Percentiles rank a stretch among this genome's conserved stretches.
Conservation (phyloP, 2,329 filamentous ascomycete genomes). For the Zasmidium angulare region DNA sequence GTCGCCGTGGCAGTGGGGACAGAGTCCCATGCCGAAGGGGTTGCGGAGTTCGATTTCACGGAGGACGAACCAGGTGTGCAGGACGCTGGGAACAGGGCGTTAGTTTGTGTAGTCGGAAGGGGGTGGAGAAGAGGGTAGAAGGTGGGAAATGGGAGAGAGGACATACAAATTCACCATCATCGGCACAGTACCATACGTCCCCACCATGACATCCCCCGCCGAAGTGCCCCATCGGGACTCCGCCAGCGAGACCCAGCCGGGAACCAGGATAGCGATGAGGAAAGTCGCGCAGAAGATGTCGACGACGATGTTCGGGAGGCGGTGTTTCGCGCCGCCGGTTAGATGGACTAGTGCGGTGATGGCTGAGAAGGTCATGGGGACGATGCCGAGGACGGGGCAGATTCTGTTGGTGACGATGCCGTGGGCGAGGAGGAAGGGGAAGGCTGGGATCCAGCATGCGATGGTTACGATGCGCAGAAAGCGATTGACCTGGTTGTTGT, state of each 20-base stretch:
- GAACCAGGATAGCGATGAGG: conserved; percentile 17
- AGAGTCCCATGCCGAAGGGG: conserved; percentile 1
- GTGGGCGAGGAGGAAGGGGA: conserved; percentile 21
- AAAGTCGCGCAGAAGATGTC: conserved; percentile 15
- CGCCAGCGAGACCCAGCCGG: conserved; percentile 11
- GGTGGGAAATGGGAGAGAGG: neutral
- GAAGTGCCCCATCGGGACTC: neutral
- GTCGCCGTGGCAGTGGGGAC: conserved; percentile 21
- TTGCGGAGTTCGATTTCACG: conserved; percentile 14
- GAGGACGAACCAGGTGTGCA: conserved; percentile 20
- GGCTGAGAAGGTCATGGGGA: conserved; percentile 22
- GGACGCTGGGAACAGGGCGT: conserved; percentile 3
- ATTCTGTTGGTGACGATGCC: conserved; percentile 13
- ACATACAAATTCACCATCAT: conserved; percentile 24
- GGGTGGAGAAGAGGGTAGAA: neutral
- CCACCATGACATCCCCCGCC: conserved; percentile 9
- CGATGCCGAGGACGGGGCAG: conserved; percentile 13
- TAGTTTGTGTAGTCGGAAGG: neutral
- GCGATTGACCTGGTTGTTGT: conserved; percentile 10
- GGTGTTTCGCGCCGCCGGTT: conserved; percentile 3
- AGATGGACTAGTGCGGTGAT: conserved; percentile 11
- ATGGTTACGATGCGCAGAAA: conserved; percentile 16
- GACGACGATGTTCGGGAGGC: conserved; percentile 1
- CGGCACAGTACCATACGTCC: conserved; percentile 18
- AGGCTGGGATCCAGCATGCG: conserved; percentile 15